Base-by-base conservation (phyloP, 2,329 filamentous ascomycete genomes). In the Fusarium papillatum region DNA sequence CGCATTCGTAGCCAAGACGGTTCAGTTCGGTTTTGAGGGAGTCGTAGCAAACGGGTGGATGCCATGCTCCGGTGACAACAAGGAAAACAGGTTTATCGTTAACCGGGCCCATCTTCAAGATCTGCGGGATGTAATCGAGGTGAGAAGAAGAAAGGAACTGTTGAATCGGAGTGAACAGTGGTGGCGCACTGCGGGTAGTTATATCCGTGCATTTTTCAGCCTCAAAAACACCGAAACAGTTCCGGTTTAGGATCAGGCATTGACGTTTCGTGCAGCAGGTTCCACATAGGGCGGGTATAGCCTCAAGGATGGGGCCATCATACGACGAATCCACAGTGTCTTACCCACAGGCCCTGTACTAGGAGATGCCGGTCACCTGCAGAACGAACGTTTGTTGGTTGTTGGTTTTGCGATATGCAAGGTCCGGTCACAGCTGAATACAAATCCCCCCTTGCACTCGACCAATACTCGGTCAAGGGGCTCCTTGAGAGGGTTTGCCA, bases 21-120 rank as follows among this genome's bases (percentile, higher is more conserved):
- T 9, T 26, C 2, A 74, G 61, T 1, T 48, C 70, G 0, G 7
- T 5, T 4, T 61, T 66, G 1, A 74, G 63, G 10, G 41, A n/a
- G 7, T 69, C 62, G 36, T 74, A 74, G 43, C 71, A 74, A 13
- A 31, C 55, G 1, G 71, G 70, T 5, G 71, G 70, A 29, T 74
- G 70, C 71, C 71, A 74, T 10, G 71, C 71, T 3, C 71, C 71
- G 0, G 71, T 72, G 16, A 73, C 66, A 2, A 74, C 36, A 1
- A 73, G 70, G 11, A 74, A 43, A 50, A 67, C 57, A 5, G 66
- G 71, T 3, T 62, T 68, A 0, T 72, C 22, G 17, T 17, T 68
- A 24, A 22, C n/a, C 1, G 31, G 41, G 17, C 17, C 13, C 64
- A 62, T 67, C 11, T 50, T 24, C 7, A 14, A 5, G 19, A 14